Evolutionary conservation across 2,329 filamentous ascomycete species (phyloP), one percentile per base, ranked within the genome.

Genomic region (Sporothrix euskadiensis): DNA sequence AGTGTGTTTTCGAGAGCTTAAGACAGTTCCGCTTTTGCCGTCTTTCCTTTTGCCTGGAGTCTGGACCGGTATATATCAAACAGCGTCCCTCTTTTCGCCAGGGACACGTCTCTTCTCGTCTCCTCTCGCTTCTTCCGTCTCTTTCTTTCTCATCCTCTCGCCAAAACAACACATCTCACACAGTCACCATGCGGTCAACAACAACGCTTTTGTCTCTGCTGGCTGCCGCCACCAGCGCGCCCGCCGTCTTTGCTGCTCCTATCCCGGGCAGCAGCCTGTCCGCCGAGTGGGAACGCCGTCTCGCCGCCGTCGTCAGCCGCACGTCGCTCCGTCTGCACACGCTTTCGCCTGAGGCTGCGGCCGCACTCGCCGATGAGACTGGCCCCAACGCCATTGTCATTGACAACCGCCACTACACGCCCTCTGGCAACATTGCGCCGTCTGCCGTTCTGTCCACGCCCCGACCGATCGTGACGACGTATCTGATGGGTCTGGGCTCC

Each of bases 401-500:
- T 49, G 74, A 76, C 66, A 76, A 77, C 73, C 71, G 69, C 41
- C 76, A 65, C 16, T 75, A 63, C 57, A 54, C 72, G 12, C 75
- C 75, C 7, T 44, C 73, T 5, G 47, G 16, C 12, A 44, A 47
- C 10, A 41, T 56, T 7, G 19, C 54, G 8, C 73, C 73, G 0
- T 75, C 72, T 4, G 73, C 16, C 26, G 76, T 76, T 0, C 69
- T 77, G 14, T 49, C 72, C 1, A 68, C 72, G 5, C 73, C 73
- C 10, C 73, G 76, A 14, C 76, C 76, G 4, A 69, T 77, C 7
- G 71, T 52, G n/a, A 76, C 76, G 10, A 71, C 74, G 12, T 77
- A 76, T 16, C 69, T 77, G 10, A 77, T 77, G 76, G 61, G 59
- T n/a, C 73, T 77, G 47, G 63, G 30, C 1, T 39, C 19, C 1